Base-by-base conservation (phyloP, 2,329 filamentous ascomycete species). In the Alternaria sp. region DNA sequence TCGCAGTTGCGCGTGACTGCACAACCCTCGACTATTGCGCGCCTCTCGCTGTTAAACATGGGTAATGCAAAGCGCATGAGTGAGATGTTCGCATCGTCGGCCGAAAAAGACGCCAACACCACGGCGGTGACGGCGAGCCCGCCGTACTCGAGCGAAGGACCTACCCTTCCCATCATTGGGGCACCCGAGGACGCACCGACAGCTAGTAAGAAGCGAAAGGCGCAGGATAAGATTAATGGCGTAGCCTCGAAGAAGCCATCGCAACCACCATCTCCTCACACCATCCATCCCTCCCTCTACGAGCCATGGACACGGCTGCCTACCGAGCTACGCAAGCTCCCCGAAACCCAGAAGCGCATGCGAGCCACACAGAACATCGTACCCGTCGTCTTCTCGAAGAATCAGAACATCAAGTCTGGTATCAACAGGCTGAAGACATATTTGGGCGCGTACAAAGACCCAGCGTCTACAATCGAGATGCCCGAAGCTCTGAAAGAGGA, bases 141-240 rank as follows among this genome's bases (percentile, higher is more conserved):
- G 10, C 60, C 61, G 20, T 69, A 67, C 49, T 70, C 70, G 6
- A 74, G 71, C 63, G 71, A 73, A 14, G 69, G 67, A 7, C 69
- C 72, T 41, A 71, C 71, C 10, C 58, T 74, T 2, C 68, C 71
- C 5, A 54, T 72, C 14, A 58, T 69, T 26, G 63, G 51, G 9
- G 51, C 63, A 41, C 25, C 14, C 8, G 46, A 58, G 15, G 37
- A 45, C 33, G 45, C 25, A 47, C 12, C 21, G 15, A 56, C 45
- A 56, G 41, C 6, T 45, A 20, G 37, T 9, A 65, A 64, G 47
- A 71, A 66, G 28, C 62, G 67, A 25, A 70, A 68, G 49, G 49
- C 59, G 10, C 18, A 44, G 30, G 26, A 55, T 4, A 28, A 11
- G 14, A 55, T 12, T 18, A n/a, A 21, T 20, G 14, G 26, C 2